These are phyloP conservation scores for Funneliformis mosseae DNA, from an alignment of 192 early-diverging fungal genomes.

Conservation along the genomic window DNA sequence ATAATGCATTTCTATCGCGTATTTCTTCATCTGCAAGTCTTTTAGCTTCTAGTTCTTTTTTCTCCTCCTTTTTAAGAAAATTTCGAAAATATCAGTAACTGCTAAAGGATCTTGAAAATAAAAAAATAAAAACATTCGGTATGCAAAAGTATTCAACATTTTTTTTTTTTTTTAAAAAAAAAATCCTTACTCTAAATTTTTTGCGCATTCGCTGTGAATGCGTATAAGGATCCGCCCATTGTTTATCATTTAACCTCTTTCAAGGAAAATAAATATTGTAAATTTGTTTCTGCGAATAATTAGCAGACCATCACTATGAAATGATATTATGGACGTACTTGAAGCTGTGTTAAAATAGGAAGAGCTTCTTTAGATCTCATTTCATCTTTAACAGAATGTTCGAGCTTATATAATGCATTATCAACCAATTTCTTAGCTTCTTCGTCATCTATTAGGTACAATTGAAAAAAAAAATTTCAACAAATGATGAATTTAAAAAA, in stretches of 20 bases:
- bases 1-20: slow-evolving; percentile 60
- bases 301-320: neutral
- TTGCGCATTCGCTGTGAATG: slow-evolving; percentile 71
- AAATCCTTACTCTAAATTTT: slow-evolving; percentile 59
- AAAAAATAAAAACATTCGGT: neutral
- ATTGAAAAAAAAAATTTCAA: neutral
- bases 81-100: neutral
- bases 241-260: slow-evolving; percentile 62
- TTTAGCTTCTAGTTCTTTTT: slow-evolving; percentile 53
- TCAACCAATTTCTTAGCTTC: slow-evolving; percentile 45
- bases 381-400: slow-evolving; percentile 56
- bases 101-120: neutral
- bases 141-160: too few relatives aligned
- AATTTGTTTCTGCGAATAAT: slow-evolving; percentile 42
- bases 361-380: slow-evolving; percentile 44
- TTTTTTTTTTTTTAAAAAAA: too few relatives aligned
- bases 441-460: slow-evolving; percentile 43
- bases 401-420: slow-evolving; percentile 65
- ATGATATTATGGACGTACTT: slow-evolving; percentile 28
- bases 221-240: slow-evolving; percentile 82
- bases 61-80: slow-evolving; percentile 48
- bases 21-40: slow-evolving; percentile 52
- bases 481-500: neutral
- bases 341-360: slow-evolving; percentile 57
- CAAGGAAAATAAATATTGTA: slow-evolving; percentile 56